Evolutionary conservation across 1,284 basidiomycete genomes (phyloP), one percentile per base, ranked within the genome.

Genomic region (Trichosporon sp.): DNA sequence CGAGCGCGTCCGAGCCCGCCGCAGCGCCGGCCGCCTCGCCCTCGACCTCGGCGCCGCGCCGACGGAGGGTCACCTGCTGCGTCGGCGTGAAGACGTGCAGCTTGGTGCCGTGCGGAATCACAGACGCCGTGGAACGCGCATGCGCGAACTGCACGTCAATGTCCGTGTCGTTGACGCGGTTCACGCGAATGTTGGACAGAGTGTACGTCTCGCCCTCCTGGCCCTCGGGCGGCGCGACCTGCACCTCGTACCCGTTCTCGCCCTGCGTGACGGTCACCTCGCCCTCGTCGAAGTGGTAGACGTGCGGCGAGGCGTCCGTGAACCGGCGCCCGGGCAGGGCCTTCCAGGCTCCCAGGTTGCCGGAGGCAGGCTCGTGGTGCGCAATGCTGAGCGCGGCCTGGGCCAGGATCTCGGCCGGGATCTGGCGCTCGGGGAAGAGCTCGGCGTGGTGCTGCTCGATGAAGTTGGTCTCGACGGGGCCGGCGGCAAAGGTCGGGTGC

Each of bases 381-480:
- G 86, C 87, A 19, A 92, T 85, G 77, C 87, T 94, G 10, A 96
- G 85, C 0, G 91, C 94, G 0, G 91, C 91, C 79, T 92, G 91
- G 0, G 91, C 91, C 4, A 94, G 85, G 7, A 91, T 78, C 66
- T 90, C 88, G 0, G 90, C 83, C 0, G 87, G 87, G 0, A 91
- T 89, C 19, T 87, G 84, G 5, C 85, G 77, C 0, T 87, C 85
- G 4, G 91, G 91, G 85, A 94, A 93, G 26, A 96, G 85, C 70
- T 91, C 88, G 68, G 89, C 86, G 77, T 88, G 88, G 80, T 94
- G 90, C 40, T 51, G 76, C 82, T 75, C 87, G 78, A 98, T 96
- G 79, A 97, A 98, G 1, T 93, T 94, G 7, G 95, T 97, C 83
- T 97, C 95, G 4, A 98, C 89, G 70, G 95, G 89, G n/a, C 88